A percentile compares a stretch with the other conserved stretches of the same genome.
These are phyloP conservation scores for Rhodotorula sphaerocarpa DNA, from an alignment of 768 basidiomycete species.

Conservation along the genomic window DNA sequence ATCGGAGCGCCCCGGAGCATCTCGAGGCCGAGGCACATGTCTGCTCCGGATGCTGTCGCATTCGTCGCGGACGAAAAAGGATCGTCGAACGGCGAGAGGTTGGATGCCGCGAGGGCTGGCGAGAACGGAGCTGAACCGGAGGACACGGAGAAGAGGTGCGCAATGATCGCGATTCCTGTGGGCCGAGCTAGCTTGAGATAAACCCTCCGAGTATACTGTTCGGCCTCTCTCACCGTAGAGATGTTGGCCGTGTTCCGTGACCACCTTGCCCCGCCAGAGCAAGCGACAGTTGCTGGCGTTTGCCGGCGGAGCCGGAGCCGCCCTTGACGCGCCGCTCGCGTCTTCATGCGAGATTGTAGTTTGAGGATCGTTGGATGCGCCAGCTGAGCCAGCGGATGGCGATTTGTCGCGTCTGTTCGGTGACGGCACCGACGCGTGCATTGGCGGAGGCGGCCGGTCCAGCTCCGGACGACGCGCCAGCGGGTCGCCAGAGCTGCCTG, in stretches of 20 bases:
- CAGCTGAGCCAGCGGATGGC: too few species aligned
- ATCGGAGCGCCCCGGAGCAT: slow-evolving; percentile 23
- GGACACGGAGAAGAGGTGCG: slow-evolving; percentile 31
- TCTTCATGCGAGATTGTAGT: too few species aligned
- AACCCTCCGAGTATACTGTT: too few species aligned
- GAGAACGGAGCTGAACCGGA: neutral
- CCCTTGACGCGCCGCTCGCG: neutral
- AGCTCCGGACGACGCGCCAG: neutral
- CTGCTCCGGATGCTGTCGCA: slow-evolving; percentile 4
- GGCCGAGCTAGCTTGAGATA: too few species aligned
- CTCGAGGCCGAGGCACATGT: slow-evolving; percentile 34
- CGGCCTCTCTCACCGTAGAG: slow-evolving; percentile 22
- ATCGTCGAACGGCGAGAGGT: slow-evolving; percentile 31
- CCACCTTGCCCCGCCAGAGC: slow-evolving; percentile 20
- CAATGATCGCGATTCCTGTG: slow-evolving; percentile 31
- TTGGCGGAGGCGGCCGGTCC: too few species aligned
- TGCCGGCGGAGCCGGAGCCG: neutral
- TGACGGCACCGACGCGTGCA: too few species aligned
- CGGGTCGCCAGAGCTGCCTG: too few species aligned
- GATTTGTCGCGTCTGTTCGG: too few species aligned
- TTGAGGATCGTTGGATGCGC: too few species aligned
- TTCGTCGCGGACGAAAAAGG: slow-evolving; percentile 28
- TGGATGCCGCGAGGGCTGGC: neutral
- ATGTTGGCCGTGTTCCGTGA: neutral
- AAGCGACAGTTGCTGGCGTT: neutral